Evolutionary conservation across 2,329 filamentous ascomycete species (phyloP), one percentile per base, ranked within the genome.

Genomic region (Alternaria novae-zelandiae): DNA sequence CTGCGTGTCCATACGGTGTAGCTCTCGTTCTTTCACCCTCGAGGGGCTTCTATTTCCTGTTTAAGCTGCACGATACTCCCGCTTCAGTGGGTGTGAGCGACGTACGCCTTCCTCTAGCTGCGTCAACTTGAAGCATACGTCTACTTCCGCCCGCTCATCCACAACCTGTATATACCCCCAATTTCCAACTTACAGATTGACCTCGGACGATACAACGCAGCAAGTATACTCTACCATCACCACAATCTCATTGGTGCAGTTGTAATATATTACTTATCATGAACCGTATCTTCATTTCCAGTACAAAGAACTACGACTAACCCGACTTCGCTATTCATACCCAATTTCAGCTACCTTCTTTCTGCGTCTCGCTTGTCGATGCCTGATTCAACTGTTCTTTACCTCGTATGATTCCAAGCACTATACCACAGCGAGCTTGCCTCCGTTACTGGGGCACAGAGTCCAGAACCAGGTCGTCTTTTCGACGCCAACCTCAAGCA

Each of bases 1-100:
- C 56, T 59, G 3, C 75, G 76, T 46, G 72, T 75, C 43, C 72
- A 77, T 53, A 79, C 75, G 15, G 47, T 78, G 55, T 75, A 64
- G 69, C 20, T 28, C 61, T 26, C 13, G 3, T 21, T 28, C 53
- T 26, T 44, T 61, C 58, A 46, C 30, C 64, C 23, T 51, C 21
- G 59, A 60, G 58, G 36, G 60, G 15, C 36, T 17, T 41, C n/a
- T 45, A n/a, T 59, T 45, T 44, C 28, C 28, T 53, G 8, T 46
- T 55, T 62, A 36, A 45, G 26, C 55, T 61, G 62, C 59, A 46
- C 44, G 43, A 20, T n/a, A 25, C 13, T 28, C 15, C 54, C 25
- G 20, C 9, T 41, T 17, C 36, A 10, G 4, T 41, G 36, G 15
- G n/a, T 17, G 8, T 11, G 36, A 41, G 15, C 36, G 36, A 17